Evolutionary conservation across 2,329 filamentous ascomycete genomes (phyloP).

Genomic region (Triangularia verruculosa): DNA sequence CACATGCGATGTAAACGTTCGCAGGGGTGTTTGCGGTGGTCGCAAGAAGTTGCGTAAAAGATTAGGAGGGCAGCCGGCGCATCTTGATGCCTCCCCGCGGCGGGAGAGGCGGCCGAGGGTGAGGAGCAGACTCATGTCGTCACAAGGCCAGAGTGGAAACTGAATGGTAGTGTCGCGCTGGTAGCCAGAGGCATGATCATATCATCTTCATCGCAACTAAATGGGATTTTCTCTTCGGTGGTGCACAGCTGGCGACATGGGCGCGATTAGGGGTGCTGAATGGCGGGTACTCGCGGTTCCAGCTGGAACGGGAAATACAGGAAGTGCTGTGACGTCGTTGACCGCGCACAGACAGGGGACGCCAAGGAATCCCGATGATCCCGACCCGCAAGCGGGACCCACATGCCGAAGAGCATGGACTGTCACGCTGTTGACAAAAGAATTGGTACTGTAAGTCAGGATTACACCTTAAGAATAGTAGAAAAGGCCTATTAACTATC

Average conservation of each 20-base stretch:
- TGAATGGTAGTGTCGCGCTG: slow-evolving; percentile 4
- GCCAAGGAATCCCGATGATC: not conserved
- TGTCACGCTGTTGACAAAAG: no score
- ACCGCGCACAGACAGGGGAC: slow-evolving; percentile 8
- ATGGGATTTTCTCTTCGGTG: not conserved
- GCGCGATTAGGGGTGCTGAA: slow-evolving; percentile 4
- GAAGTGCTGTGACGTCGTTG: slow-evolving; percentile 23
- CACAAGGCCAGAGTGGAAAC: slow-evolving; percentile 10
- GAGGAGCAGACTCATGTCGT: slow-evolving; percentile 26
- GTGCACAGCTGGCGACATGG: slow-evolving; percentile 16
- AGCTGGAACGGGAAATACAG: not conserved
- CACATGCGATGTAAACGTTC: slow-evolving; percentile 3
- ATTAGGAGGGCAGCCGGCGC: not conserved
- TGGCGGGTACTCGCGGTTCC: not conserved
- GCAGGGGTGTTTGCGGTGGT: not conserved
- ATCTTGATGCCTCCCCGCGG: slow-evolving; percentile 17
- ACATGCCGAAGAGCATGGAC: not conserved
- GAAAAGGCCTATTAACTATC: no score
- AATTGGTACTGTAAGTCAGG: no score
- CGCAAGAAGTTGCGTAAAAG: not conserved
- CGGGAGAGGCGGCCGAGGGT: slow-evolving; percentile 23
- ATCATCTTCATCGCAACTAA: slow-evolving; percentile 9
- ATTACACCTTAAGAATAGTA: no score
- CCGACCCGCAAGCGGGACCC: not conserved
- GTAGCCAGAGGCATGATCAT: slow-evolving; percentile 17